phyloP scores from a whole-genome alignment of 257 asterid genomes.

The Solanum acaule region DNA sequence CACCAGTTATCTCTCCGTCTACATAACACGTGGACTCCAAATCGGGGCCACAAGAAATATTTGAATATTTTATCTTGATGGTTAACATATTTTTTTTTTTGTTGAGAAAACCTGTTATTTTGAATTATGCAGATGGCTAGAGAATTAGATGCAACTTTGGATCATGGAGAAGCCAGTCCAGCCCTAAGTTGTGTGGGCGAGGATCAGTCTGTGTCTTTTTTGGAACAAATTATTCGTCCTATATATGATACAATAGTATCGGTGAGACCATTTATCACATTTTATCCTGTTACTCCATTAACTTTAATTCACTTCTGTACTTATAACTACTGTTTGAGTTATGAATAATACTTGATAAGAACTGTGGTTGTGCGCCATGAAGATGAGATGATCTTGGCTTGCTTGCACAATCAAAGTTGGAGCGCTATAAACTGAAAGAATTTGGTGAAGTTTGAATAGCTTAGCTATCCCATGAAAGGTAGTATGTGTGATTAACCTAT shows the following conservation, averaged over 20 bases:
- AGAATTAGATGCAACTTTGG: conserved; percentile 78
- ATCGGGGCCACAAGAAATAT: neutral
- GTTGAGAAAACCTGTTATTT: neutral
- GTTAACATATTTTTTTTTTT: neutral
- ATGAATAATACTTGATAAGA: neutral
- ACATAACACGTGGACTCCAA: neutral
- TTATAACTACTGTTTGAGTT: neutral
- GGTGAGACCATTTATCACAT: conserved; percentile 32
- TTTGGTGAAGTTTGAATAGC: too few relatives aligned
- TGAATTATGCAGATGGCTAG: conserved; percentile 75
- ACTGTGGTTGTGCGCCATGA: neutral
- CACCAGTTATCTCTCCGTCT: neutral
- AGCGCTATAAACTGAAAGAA: neutral
- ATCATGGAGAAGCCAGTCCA: conserved; percentile 67
- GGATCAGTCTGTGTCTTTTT: conserved; percentile 58
- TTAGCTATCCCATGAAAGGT: too few relatives aligned
- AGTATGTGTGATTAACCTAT: too few relatives aligned
- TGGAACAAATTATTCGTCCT: conserved; percentile 63
- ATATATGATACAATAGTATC: conserved; percentile 38
- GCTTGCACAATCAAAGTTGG: neutral
- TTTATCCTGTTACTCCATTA: neutral
- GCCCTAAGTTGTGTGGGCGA: conserved; percentile 48
- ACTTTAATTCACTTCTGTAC: neutral
- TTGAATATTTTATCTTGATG: neutral
- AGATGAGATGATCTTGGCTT: neutral